Base-by-base conservation (phyloP, 768 basidiomycete genomes). In the Mycena floridula region DNA sequence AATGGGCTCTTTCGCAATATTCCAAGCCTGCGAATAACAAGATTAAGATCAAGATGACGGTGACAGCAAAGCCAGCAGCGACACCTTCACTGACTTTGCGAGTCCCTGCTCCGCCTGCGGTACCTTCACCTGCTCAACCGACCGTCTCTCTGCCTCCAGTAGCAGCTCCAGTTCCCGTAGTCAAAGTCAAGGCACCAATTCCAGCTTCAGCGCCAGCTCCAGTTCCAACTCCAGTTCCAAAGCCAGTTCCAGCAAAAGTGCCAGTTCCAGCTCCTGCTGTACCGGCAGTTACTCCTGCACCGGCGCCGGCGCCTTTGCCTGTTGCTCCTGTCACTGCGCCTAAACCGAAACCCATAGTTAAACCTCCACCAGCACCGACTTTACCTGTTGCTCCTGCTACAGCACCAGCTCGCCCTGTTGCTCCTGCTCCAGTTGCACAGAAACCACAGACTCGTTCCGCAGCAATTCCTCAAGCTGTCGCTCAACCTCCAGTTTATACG, bases 41-140 rank as follows among this genome's bases (percentile, higher is more conserved):
- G 65, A 84, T 91, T 45, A 89, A 79, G 59, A 73, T 90, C 30
- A 87, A 78, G 53, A 72, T 83, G 32, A 52, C 64, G 13, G 50
- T 58, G 3, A 53, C 50, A n/a, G 28, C 58, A 6, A 44, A 48
- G 23, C 49, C 50, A 21, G 25, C 45, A 37, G 43, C 47, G 38
- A 22, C 49, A 13, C 41, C 39, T 23, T 26, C 35, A 27, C 21
- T 42, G 30, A 45, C 18, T 7, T 24, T 8, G 46, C 51, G 25
- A 28, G 42, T 49, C 30, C 51, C 44, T 42, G 49, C 45, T 40
- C 61, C 42, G 32, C 41, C 48, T 20, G 27, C 47, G 6, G 22
- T 41, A 45, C 32, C 48, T 25, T 48, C 47, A 21, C 38, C 49
- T n/a, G 38, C 48, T 22, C 51, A 50, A 2, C 42, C 48, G 27